Evolutionary conservation across 2,329 filamentous ascomycete genomes (phyloP), one percentile per base, ranked within the genome.

Genomic region (Diaporthe caulivora): DNA sequence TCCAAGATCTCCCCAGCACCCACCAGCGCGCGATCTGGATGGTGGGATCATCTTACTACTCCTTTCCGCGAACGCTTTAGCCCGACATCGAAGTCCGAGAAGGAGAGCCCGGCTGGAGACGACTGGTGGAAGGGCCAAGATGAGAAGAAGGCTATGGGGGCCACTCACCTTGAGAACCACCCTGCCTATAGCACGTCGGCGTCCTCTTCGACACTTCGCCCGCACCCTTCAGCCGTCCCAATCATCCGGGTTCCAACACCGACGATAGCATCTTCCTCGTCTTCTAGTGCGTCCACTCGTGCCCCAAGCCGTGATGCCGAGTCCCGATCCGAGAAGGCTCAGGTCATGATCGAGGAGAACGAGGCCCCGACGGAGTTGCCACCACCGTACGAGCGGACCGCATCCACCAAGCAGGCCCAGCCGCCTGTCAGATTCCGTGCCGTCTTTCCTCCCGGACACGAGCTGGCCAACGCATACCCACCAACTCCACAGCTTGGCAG

Each of bases 41-140:
- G 93, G 93, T 95, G 93, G 93, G 93, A 94, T 78, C 87, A 93
- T 76, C 90, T 95, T 71, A 92, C 89, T 10, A 93, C 93, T 1
- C 93, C 93, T 0, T 95, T 95, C 78, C 78, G 82, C 21, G 85
- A 88, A 40, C 78, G 87, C 29, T 83, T 84, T 60, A 83, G 82
- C 60, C 82, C 82, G 60, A 82, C 78, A 77, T 72, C 80, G 65
- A 81, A 79, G 70, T 70, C 64, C 76, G 40, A 78, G 75, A 73
- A 79, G 60, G 74, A 80, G 75, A 62, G 79, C 77, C 54, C 76
- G 1, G 31, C 76, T 40, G 80, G 78, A 3, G 81, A 83, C 40
- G 80, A 81, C 40, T 85, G 83, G 83, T 86, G 85, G 84, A 81
- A 77, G 44, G 74, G 54, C 24, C 75, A 74, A 15, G 74, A 77